phyloP scores from a whole-genome alignment of 371 early-diverging fungal genomes.

The Apophysomyces ossiformis region DNA sequence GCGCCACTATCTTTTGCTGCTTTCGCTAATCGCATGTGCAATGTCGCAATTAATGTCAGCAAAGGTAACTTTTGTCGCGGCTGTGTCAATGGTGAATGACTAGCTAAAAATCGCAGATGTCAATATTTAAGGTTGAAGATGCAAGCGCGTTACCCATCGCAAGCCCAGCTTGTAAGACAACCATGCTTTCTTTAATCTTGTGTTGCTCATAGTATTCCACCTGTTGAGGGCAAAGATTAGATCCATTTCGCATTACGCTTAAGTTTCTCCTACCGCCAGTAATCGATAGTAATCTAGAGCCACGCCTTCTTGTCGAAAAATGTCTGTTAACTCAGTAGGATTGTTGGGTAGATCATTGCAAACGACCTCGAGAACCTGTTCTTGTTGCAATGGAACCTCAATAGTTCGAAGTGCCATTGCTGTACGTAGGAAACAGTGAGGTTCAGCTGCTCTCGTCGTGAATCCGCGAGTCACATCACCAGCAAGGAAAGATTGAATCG shows the following conservation, averaged over 20 bases:
- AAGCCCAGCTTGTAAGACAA: conserved; percentile 65
- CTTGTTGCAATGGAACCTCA: conserved; percentile 81
- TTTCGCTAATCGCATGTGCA: conserved; percentile 67
- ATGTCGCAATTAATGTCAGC: conserved; percentile 67
- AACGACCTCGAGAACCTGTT: conserved; percentile 81
- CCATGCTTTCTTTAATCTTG: conserved; percentile 64
- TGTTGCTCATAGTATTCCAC: conserved; percentile 80
- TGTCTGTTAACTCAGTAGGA: conserved; percentile 75
- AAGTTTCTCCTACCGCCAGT: conserved; percentile 65
- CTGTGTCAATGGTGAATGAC: conserved; percentile 53
- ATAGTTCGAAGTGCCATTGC: conserved; percentile 52
- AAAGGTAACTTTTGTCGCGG: conserved; percentile 70
- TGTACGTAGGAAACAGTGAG: not conserved
- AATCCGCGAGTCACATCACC: too few relatives aligned
- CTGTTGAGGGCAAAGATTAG: conserved; percentile 33
- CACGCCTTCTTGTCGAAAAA: conserved; percentile 75
- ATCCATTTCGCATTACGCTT: conserved; percentile 5
- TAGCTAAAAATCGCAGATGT: conserved; percentile 22
- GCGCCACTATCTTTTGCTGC: conserved; percentile 43
- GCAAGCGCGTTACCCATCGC: conserved; percentile 48
- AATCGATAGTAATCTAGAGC: conserved; percentile 75
- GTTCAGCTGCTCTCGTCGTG: too few relatives aligned
- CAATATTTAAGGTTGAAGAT: not conserved
- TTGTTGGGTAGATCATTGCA: conserved; percentile 72
- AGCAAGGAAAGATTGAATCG: too few relatives aligned